Percentiles rank a stretch among this genome's conserved stretches.
Evolutionary conservation across 164 flowering plant genomes (phyloP).

Genomic region (Warburgia ugandensis): DNA sequence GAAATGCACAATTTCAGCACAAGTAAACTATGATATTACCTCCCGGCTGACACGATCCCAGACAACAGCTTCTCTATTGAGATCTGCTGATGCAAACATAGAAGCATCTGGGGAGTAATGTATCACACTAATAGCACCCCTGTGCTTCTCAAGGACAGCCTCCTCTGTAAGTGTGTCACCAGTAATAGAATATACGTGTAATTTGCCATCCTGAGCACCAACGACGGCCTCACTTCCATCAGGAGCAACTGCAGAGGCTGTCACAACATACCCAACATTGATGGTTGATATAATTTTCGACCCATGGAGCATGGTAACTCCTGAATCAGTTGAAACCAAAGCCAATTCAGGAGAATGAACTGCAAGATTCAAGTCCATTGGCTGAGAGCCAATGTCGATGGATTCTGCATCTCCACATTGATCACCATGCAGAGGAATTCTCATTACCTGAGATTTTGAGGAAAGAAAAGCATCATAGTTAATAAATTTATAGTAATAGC

Average conservation of each 20-base stretch:
- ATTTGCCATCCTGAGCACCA: slow-evolving; percentile 91
- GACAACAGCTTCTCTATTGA: slow-evolving; percentile 84
- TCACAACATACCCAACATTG: slow-evolving; percentile 66
- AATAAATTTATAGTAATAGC: no score
- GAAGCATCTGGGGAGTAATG: slow-evolving; percentile 86
- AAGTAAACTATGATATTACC: slow-evolving; percentile 32
- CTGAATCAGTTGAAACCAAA: slow-evolving; percentile 68
- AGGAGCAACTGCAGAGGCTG: slow-evolving; percentile 72
- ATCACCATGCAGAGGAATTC: slow-evolving; percentile 54
- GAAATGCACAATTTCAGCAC: neutral
- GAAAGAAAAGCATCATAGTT: neutral
- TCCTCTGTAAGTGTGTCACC: slow-evolving; percentile 77
- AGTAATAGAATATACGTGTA: slow-evolving; percentile 60
- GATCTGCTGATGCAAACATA: slow-evolving; percentile 90
- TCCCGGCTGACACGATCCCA: slow-evolving; percentile 79
- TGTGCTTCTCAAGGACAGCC: slow-evolving; percentile 82
- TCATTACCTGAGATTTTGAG: slow-evolving; percentile 44
- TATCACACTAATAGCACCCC: slow-evolving; percentile 82
- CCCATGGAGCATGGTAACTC: slow-evolving; percentile 71
- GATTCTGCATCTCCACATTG: slow-evolving; percentile 66
- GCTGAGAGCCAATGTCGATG: slow-evolving; percentile 77
- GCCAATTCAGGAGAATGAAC: slow-evolving; percentile 53
- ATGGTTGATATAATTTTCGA: slow-evolving; percentile 56
- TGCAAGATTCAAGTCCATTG: slow-evolving; percentile 76
- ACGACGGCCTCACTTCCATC: slow-evolving; percentile 90